Percentiles rank a stretch among this genome's conserved stretches.
Conservation (phyloP, 176 grass and related monocot species). For the Rhipidocladum racemiflorum region DNA sequence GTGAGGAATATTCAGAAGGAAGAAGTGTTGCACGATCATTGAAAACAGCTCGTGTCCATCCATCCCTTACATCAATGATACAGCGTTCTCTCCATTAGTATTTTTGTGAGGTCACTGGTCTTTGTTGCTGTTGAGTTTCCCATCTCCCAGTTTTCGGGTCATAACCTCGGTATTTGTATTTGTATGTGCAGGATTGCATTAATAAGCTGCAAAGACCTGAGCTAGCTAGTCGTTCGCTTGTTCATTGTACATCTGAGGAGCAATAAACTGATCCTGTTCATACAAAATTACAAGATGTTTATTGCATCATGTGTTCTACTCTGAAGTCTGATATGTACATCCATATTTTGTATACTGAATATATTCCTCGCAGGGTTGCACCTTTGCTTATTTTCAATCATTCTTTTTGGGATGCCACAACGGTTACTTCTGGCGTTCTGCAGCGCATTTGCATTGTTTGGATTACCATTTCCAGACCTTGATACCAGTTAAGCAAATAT, state of each 20-base stretch:
- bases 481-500: background rate
- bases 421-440: background rate
- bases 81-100: slow-evolving; percentile 50
- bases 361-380: background rate
- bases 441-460: background rate
- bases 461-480: background rate
- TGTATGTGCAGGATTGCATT: background rate
- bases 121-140: background rate
- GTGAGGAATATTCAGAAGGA: slow-evolving; percentile 82
- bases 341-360: background rate
- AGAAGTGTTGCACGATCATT: slow-evolving; percentile 66
- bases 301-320: background rate
- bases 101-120: background rate
- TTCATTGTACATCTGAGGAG: slow-evolving; percentile 25
- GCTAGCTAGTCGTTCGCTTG: background rate
- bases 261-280: background rate
- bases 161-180: background rate
- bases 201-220: background rate
- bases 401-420: background rate
- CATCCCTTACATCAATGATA: slow-evolving; percentile 89
- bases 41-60: slow-evolving; percentile 72
- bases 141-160: background rate
- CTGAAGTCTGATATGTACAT: background rate
- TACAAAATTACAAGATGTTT: background rate
- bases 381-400: background rate